phyloP scores from a whole-genome alignment of 2,329 filamentous ascomycete species.

The Graphium sp. region DNA sequence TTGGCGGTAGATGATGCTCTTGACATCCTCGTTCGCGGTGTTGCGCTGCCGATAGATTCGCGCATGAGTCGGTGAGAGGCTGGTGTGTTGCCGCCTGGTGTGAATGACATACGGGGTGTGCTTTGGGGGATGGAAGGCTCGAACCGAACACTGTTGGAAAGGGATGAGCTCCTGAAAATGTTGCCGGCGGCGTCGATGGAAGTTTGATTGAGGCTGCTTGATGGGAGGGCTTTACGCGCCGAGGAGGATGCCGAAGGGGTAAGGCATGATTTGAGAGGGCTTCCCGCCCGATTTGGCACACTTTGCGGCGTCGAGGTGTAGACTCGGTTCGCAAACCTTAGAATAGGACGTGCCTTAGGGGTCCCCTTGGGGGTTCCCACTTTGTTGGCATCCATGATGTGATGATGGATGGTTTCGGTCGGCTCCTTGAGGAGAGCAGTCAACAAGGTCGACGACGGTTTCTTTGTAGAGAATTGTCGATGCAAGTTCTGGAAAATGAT shows the following conservation, averaged over 20 bases:
- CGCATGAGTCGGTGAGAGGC: constrained; percentile 23
- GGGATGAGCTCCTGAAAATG: constrained; percentile 21
- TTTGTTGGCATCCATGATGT: too few relatives aligned
- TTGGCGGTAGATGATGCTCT: constrained; percentile 16
- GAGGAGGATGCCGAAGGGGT: constrained; percentile 20
- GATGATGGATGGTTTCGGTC: neutral
- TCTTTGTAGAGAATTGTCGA: neutral
- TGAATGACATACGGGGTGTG: constrained; percentile 29
- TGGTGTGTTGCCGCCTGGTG: constrained; percentile 23
- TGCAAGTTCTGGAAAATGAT: neutral
- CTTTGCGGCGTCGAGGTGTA: constrained; percentile 12
- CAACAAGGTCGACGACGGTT: neutral
- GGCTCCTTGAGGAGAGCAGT: neutral
- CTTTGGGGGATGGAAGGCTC: constrained; percentile 26
- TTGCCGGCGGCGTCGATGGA: constrained; percentile 19
- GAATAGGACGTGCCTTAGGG: constrained; percentile 19
- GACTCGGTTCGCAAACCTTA: constrained; percentile 25
- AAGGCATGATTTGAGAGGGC: too few relatives aligned
- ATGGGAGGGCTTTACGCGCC: constrained; percentile 13
- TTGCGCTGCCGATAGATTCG: constrained; percentile 25
- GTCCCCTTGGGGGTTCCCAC: constrained; percentile 12
- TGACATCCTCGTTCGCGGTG: constrained; percentile 6
- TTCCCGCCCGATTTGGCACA: constrained; percentile 14
- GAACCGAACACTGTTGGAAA: constrained; percentile 17
- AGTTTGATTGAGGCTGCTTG: constrained; percentile 17